phyloP scores from a whole-genome alignment of 805 yeast genomes.

The Metschnikowia peoriensis region DNA sequence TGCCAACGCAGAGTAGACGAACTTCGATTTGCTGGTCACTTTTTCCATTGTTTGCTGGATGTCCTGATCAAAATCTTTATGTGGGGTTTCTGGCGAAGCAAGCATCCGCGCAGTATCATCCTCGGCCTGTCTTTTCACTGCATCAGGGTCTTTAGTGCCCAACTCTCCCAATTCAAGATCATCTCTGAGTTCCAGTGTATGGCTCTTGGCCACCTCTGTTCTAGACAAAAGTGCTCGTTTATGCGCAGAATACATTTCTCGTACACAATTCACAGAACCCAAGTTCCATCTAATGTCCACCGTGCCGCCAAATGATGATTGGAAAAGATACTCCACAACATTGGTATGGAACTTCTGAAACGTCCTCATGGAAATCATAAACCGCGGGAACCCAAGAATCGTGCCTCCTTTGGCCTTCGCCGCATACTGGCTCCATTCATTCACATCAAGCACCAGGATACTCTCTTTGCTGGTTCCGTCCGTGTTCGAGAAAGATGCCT shows the following conservation, averaged over 20 bases:
- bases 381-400: conserved; percentile 76
- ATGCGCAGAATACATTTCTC: conserved; percentile 92
- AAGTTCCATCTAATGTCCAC: conserved; percentile 93
- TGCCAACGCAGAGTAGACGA: conserved; percentile 58
- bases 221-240: conserved; percentile 69
- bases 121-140: background rate
- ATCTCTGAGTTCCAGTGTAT: conserved; percentile 1
- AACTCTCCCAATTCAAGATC: conserved; percentile 4
- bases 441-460: conserved; percentile 45
- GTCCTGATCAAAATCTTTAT: conserved; percentile 32
- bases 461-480: conserved; percentile 50
- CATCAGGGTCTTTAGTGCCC: background rate
- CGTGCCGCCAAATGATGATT: conserved; percentile 79
- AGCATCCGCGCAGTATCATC: conserved; percentile 3
- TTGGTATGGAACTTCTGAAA: conserved; percentile 55
- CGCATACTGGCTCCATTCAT: conserved; percentile 56
- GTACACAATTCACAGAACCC: conserved; percentile 83
- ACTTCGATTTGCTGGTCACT: conserved; percentile 41
- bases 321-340: conserved; percentile 63
- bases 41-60: conserved; percentile 37
- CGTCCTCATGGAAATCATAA: conserved; percentile 72
- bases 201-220: conserved; percentile 30
- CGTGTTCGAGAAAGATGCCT: conserved; percentile 65
- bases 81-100: conserved; percentile 5
- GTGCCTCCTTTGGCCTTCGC: conserved; percentile 70